These are phyloP conservation scores for Sarcocystis neurona DNA, from an alignment of 169 alveolate species.

Conservation along the genomic window DNA sequence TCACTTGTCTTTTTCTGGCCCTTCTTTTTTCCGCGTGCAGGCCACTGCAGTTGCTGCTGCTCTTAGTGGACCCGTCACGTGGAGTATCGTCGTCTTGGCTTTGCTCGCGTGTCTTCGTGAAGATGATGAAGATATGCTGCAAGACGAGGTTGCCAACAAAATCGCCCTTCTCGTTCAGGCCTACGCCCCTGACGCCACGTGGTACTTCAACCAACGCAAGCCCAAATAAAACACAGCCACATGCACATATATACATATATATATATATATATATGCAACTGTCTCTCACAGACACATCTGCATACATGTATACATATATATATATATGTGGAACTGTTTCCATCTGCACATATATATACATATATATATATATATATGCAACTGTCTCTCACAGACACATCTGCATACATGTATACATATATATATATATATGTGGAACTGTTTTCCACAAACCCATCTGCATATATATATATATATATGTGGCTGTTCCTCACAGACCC, in stretches of 20 bases:
- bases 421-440: background rate
- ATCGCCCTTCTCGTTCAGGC: constrained; percentile 67
- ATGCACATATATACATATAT: background rate
- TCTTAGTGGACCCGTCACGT: constrained; percentile 3
- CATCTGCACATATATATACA: background rate
- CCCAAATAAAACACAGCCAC: background rate
- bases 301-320: background rate
- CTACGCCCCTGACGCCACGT: constrained; percentile 69
- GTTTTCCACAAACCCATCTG: background rate
- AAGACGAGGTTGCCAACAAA: constrained; percentile 9
- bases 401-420: background rate
- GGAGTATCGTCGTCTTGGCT: background rate
- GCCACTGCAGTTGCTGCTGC: background rate
- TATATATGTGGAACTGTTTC: background rate
- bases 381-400: background rate
- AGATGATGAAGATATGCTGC: background rate
- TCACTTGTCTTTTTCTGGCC: background rate
- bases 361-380: background rate
- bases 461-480: background rate
- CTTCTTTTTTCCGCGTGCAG: background rate
- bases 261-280: background rate
- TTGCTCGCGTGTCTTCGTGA: background rate
- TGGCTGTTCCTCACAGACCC: too few relatives aligned
- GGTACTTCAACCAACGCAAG: constrained; percentile 19
- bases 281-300: too few relatives aligned